Conservation (phyloP, 331 rosid genomes). For the Cydonia oblonga region DNA sequence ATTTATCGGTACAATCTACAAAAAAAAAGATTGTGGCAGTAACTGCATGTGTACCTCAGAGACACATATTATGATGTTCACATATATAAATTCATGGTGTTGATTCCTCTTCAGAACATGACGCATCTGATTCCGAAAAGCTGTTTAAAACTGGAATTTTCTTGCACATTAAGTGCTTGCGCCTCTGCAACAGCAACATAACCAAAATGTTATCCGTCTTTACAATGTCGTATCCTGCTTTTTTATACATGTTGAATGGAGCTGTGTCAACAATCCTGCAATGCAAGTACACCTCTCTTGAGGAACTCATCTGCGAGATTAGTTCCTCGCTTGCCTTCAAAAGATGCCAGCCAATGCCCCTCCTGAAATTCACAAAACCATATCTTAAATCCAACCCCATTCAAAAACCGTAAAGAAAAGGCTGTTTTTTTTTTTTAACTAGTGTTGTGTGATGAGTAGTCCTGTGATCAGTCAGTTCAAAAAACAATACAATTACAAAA, state of each 20-base stretch:
- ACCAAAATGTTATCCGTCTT: conserved; percentile 64
- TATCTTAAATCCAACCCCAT: conserved; percentile 4
- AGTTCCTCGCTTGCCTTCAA: conserved; percentile 83
- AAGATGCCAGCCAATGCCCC: conserved; percentile 98
- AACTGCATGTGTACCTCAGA: conserved; percentile 24
- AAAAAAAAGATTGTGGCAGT: neutral
- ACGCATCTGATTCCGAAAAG: conserved; percentile 28
- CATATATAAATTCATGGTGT: conserved; percentile 8
- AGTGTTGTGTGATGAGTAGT: neutral
- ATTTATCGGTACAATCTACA: neutral
- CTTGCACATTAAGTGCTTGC: conserved; percentile 89
- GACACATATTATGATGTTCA: conserved; percentile 12
- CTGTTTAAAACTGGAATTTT: conserved; percentile 37
- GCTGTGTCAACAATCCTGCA: conserved; percentile 79
- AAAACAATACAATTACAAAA: neutral
- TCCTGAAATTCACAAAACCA: conserved; percentile 40
- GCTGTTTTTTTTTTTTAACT: too few species aligned
- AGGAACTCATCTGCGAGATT: conserved; percentile 52
- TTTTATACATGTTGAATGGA: conserved; percentile 79
- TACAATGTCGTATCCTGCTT: conserved; percentile 60
- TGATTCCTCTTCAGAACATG: conserved; percentile 28
- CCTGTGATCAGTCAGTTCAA: neutral
- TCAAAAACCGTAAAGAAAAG: too few species aligned
- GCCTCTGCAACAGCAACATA: conserved; percentile 72
- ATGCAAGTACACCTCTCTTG: conserved; percentile 72